Percentiles rank a stretch among this genome's conserved stretches.
Conservation (phyloP, 805 yeast genomes). For the Priceomyces fermenticarens region DNA sequence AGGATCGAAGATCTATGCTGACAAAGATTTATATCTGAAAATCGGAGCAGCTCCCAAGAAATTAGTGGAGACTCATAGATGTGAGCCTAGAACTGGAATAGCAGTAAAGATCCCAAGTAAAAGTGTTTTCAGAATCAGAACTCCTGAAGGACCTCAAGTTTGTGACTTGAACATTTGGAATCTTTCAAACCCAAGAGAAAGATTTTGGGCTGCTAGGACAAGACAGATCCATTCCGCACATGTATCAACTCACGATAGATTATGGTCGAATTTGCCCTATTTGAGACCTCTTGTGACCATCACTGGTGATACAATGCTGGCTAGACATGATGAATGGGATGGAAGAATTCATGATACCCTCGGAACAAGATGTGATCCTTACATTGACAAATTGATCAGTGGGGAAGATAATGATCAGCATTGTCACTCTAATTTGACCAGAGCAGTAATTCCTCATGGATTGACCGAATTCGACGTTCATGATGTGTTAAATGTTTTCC, state of each 20-base stretch:
- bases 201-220: conserved; percentile 69
- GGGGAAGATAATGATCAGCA: conserved; percentile 67
- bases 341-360: conserved; percentile 63
- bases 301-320: conserved; percentile 54
- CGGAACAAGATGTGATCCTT: conserved; percentile 71
- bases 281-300: conserved; percentile 63
- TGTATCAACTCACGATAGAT: conserved; percentile 56
- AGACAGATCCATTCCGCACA: conserved; percentile 65
- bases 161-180: conserved; percentile 69
- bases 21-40: conserved; percentile 43
- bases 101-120: conserved; percentile 66
- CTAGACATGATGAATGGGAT: conserved; percentile 62
- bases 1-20: conserved; percentile 51
- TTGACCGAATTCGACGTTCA: conserved; percentile 66
- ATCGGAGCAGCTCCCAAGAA: conserved; percentile 46
- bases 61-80: conserved; percentile 37
- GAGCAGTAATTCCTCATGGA: conserved; percentile 59
- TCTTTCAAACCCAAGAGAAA: conserved; percentile 56
- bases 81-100: conserved; percentile 56
- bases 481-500: conserved; percentile 68
- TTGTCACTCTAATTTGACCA: conserved; percentile 61
- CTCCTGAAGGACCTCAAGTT: conserved; percentile 71
- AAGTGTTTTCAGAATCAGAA: conserved; percentile 54
- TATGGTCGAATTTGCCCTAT: conserved; percentile 67
- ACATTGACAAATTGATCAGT: conserved; percentile 59